Conservation (phyloP, 306 rosid genomes). For the Biancaea sappan region DNA sequence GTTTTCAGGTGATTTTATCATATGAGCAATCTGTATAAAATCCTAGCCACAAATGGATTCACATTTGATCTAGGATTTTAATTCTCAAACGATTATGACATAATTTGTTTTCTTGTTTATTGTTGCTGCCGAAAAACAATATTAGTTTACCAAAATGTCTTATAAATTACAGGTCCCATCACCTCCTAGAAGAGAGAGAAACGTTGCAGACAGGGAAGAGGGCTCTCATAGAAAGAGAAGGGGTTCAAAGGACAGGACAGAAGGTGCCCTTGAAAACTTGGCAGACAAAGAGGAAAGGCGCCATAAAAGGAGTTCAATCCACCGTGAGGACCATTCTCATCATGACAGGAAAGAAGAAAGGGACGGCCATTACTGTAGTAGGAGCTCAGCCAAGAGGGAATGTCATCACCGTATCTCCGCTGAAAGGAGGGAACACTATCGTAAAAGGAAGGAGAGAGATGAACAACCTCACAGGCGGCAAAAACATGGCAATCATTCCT, state of each 20-base stretch:
- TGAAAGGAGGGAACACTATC: conserved; percentile 39
- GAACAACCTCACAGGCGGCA: conserved; percentile 45
- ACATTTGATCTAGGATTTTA: neutral
- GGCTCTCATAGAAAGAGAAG: conserved; percentile 40
- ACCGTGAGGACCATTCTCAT: conserved; percentile 38
- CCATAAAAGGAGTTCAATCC: conserved; percentile 44
- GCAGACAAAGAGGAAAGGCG: conserved; percentile 36
- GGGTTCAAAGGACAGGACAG: conserved; percentile 40
- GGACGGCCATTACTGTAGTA: conserved; percentile 29
- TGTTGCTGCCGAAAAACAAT: conserved; percentile 4
- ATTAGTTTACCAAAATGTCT: neutral
- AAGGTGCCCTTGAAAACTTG: conserved; percentile 18
- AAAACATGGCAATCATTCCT: conserved; percentile 43
- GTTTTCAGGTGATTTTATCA: conserved; percentile 63
- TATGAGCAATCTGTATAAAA: neutral
- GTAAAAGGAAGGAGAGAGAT: conserved; percentile 51
- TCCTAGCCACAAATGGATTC: conserved; percentile 7
- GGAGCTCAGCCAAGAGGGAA: conserved; percentile 37
- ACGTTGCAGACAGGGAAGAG: conserved; percentile 43
- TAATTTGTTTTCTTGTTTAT: neutral
- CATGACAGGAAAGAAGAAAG: conserved; percentile 42
- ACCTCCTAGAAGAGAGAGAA: conserved; percentile 72
- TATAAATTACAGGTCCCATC: conserved; percentile 65
- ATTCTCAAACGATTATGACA: neutral
- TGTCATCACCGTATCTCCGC: conserved; percentile 30